Conservation (phyloP, 2,329 filamentous ascomycete genomes). For the Fusarium setosum region DNA sequence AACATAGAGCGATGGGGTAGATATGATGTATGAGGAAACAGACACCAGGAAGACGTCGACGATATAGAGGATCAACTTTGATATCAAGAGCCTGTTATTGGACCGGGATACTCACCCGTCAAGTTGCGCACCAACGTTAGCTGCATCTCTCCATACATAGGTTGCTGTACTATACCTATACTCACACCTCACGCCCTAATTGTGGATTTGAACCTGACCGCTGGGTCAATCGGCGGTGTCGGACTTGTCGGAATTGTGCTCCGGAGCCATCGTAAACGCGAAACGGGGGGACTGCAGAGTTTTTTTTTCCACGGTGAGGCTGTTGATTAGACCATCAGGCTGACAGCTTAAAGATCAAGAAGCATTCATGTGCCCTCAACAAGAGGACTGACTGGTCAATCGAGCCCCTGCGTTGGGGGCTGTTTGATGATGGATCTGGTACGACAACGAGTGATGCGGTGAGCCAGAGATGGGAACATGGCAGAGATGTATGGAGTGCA, state of each 20-base stretch:
- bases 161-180: too few relatives aligned
- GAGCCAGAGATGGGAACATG: slow-evolving; percentile 10
- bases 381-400: slow-evolving; percentile 15
- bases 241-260: not conserved
- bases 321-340: not conserved
- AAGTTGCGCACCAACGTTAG: too few relatives aligned
- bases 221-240: slow-evolving; percentile 1
- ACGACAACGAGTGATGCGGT: slow-evolving; percentile 31
- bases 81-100: too few relatives aligned
- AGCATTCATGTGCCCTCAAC: slow-evolving; percentile 22
- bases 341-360: slow-evolving; percentile 19
- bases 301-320: too few relatives aligned
- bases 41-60: too few relatives aligned
- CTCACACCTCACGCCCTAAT: too few relatives aligned
- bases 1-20: too few relatives aligned
- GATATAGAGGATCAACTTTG: too few relatives aligned
- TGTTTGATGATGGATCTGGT: slow-evolving; percentile 21
- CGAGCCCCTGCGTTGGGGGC: not conserved
- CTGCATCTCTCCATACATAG: too few relatives aligned
- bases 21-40: too few relatives aligned
- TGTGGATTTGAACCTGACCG: slow-evolving; percentile 1
- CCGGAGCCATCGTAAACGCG: not conserved
- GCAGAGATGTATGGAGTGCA: too few relatives aligned
- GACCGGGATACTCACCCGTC: too few relatives aligned
- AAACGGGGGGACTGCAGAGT: slow-evolving; percentile 1